Percentiles rank a stretch among this genome's conserved stretches.
These are phyloP conservation scores for Fonsecaea erecta DNA, from an alignment of 2,329 filamentous ascomycete species.

Conservation along the genomic window DNA sequence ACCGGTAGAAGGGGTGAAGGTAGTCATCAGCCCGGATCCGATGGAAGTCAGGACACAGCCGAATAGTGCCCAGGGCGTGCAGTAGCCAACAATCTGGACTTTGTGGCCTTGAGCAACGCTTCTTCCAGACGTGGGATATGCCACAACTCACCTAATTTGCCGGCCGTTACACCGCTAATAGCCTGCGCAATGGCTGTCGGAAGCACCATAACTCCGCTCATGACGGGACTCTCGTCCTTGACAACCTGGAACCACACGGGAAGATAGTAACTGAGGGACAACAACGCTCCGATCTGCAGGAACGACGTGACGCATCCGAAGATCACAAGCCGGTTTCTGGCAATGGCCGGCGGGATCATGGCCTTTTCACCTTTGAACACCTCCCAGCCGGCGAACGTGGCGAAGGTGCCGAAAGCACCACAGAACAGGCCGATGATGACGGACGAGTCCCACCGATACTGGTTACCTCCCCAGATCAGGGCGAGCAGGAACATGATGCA, in stretches of 20 bases:
- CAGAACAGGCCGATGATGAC: slow-evolving; percentile 46
- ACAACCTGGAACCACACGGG: slow-evolving; percentile 41
- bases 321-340: slow-evolving; percentile 33
- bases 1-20: slow-evolving; percentile 35
- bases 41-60: slow-evolving; percentile 37
- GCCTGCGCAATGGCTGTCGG: slow-evolving; percentile 35
- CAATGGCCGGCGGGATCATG: slow-evolving; percentile 36
- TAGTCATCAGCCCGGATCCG: slow-evolving; percentile 39
- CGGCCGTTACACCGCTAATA: slow-evolving; percentile 29
- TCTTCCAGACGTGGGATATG: neutral
- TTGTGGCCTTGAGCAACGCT: neutral
- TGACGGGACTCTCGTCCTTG: slow-evolving; percentile 32
- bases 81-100: slow-evolving; percentile 37
- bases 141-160: slow-evolving; percentile 23
- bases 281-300: slow-evolving; percentile 31
- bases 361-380: slow-evolving; percentile 34
- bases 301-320: slow-evolving; percentile 31
- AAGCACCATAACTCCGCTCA: slow-evolving; percentile 37
- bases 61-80: slow-evolving; percentile 37
- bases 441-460: slow-evolving; percentile 42
- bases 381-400: slow-evolving; percentile 43
- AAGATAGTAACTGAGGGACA: slow-evolving; percentile 38
- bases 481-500: slow-evolving; percentile 37
- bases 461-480: slow-evolving; percentile 31
- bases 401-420: slow-evolving; percentile 39